These are phyloP conservation scores for Tetrahymena borealis DNA, from an alignment of 73 alveolate genomes.

Conservation along the genomic window DNA sequence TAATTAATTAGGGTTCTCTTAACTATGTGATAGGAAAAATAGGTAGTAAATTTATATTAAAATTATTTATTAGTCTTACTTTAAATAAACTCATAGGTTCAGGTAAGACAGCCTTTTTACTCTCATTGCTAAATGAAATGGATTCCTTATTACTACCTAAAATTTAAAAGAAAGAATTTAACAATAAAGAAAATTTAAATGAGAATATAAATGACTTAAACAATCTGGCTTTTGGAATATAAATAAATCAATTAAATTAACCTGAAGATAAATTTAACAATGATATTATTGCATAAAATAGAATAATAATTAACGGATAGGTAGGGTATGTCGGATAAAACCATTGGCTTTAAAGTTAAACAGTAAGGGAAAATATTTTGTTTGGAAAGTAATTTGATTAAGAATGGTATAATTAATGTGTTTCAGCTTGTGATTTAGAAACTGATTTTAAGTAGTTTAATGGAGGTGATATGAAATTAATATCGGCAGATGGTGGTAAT, in stretches of 20 bases:
- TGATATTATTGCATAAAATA: too few species aligned
- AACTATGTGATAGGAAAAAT: slow-evolving; percentile 26
- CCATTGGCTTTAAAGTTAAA: slow-evolving; percentile 73
- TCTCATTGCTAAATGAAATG: slow-evolving; percentile 17
- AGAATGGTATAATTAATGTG: slow-evolving; percentile 54
- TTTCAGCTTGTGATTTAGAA: slow-evolving; percentile 63
- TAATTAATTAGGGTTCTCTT: slow-evolving; percentile 1
- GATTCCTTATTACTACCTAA: neutral
- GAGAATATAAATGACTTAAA: neutral
- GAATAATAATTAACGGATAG: slow-evolving; percentile 44
- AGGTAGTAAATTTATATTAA: neutral
- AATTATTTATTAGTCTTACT: neutral
- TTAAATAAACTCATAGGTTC: neutral
- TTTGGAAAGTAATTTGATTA: slow-evolving; percentile 64
- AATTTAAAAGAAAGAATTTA: neutral
- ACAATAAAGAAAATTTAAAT: neutral
- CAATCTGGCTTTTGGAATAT: too few species aligned
- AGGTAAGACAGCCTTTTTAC: slow-evolving; percentile 20
- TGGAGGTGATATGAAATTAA: slow-evolving; percentile 55
- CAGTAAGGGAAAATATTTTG: slow-evolving; percentile 76
- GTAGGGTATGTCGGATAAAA: slow-evolving; percentile 66
- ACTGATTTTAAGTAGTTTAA: slow-evolving; percentile 59
- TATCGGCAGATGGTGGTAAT: slow-evolving; percentile 79
- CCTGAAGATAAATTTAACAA: too few species aligned
- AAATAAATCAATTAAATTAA: too few species aligned